Percentiles rank a stretch among this genome's conserved stretches.
Conservation (phyloP, 1,284 basidiomycete species). For the Apiotrichum sp. region DNA sequence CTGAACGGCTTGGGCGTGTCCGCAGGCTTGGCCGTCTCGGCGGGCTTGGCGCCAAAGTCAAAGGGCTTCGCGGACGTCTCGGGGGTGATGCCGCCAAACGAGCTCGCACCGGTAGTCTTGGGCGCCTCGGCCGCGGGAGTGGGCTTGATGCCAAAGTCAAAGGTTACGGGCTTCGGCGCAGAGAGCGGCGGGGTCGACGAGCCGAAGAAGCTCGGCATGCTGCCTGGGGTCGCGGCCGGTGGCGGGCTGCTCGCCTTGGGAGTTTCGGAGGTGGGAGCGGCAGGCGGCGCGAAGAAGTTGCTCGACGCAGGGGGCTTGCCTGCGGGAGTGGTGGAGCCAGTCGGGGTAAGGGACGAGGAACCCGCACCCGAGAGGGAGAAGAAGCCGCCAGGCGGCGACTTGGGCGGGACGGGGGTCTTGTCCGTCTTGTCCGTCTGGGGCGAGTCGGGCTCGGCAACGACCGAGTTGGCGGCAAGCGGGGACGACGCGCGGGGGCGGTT, state of each 20-base stretch:
- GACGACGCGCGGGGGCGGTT: conserved; percentile 40
- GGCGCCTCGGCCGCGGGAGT: conserved; percentile 8
- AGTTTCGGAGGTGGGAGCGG: conserved; percentile 18
- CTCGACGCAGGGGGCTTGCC: conserved; percentile 23
- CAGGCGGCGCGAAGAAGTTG: conserved; percentile 22
- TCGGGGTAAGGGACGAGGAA: conserved; percentile 20
- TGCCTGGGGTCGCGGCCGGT: not conserved
- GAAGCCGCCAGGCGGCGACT: conserved; percentile 17
- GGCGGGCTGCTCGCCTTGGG: conserved; percentile 22
- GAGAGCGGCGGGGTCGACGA: conserved; percentile 9
- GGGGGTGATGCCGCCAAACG: conserved; percentile 24
- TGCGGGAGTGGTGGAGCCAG: conserved; percentile 20
- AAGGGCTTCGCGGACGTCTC: conserved; percentile 1
- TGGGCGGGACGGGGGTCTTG: conserved; percentile 7
- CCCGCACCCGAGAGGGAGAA: conserved; percentile 15
- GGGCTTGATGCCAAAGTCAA: conserved; percentile 31
- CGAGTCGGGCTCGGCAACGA: conserved; percentile 36
- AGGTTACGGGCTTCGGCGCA: conserved; percentile 12
- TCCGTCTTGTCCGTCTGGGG: conserved; percentile 20
- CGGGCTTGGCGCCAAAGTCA: too few relatives aligned
- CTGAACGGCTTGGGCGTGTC: conserved; percentile 15
- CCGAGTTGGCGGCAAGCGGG: conserved; percentile 34
- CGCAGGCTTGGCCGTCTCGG: conserved; percentile 2
- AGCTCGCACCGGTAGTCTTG: conserved; percentile 6
- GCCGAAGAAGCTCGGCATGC: conserved; percentile 16